Evolutionary conservation across 2,329 filamentous ascomycete species (phyloP), one percentile per base, ranked within the genome.

Genomic region (Aspergillus fumigatus): DNA sequence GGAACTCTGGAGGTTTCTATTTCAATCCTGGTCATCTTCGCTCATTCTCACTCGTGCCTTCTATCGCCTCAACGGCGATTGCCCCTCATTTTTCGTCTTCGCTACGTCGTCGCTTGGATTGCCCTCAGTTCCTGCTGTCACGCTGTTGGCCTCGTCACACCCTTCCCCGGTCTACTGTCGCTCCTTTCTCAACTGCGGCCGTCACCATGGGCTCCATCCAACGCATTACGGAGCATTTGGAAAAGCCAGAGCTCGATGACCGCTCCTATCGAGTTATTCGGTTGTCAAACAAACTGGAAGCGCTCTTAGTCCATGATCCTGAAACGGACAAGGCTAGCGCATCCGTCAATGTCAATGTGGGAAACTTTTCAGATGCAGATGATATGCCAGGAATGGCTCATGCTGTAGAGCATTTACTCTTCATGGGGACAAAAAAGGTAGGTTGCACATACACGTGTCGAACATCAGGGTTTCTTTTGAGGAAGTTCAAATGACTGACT

Each of bases 401-500:
- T 78, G 92, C 92, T 6, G 91, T 97, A 54, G 93, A 97, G 80
- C 93, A 97, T 82, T 79, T 97, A 62, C 79, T 99, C 25, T 99
- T 99, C 79, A 97, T 99, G 94, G 94, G 94, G 51, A 99, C 94
- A 7, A 88, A 96, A 75, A 99, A 97, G 81, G 86, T 87, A 73
- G 61, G 73, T 62, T 32, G 27, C 19, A 56, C 11, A 11, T 45
- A 23, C 7, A 7, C 32, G 0, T 38, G 14, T 38, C 5, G 14
- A 17, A 38, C 17, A 17, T 17, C 5, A 21, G 40, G 40, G 21
- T 47, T 17, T 47, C 21, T 4, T 17, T 47, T 4, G 1, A 11
- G 26, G 11, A 14, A 47, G 11, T 23, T 11, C 23, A 10, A 11
- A 7, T 47, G 9, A 23, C 43, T 47, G 8, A 47, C 43, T 7